Base-by-base conservation (phyloP, 1,284 basidiomycete genomes). In the Sporisorium sorghi region DNA sequence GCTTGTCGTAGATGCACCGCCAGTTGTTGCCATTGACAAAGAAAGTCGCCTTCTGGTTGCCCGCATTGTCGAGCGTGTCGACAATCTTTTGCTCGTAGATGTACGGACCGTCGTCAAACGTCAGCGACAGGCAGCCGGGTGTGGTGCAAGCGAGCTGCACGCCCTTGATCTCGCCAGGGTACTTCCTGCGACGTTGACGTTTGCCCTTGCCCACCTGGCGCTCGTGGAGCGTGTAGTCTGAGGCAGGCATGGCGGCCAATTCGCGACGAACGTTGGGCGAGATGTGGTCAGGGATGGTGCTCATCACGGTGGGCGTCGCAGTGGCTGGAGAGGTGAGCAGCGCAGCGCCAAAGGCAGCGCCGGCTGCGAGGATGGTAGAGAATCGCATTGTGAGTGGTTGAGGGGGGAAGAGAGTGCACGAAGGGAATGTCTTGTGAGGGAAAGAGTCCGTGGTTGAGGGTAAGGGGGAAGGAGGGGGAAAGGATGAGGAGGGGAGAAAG, bases 1-100 rank as follows among this genome's bases (percentile, higher is more conserved):
- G 54, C 11, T 65, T 12, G 21, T 76, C 65, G 63, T 77, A 77
- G 60, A 79, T 75, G 65, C 77, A 76, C 17, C 65, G 54, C 35
- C 15, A 82, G 68, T 82, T 82, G 73, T 75, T 73, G 32, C 76
- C 77, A 59, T 82, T 82, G 54, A 82, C 77, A 21, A 82, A 80
- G 62, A 78, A 82, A 17, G 76, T 80, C 1, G 54, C 69, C 54
- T 76, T 79, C 21, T 62, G 54, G 30, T 63, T 59, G n/a, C 61
- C 61, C 11, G 54, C 63, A n/a, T 61, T 43, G 30, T 19, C 55
- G 33, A 79, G 46, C 19, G 57, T 55, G 56, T 79, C 37, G 54
- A 68, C 69, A 21, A 81, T 42, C 53, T 71, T 71, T 12, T 28
- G 26, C 40, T 73, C 50, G 37, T 48, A 61, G 0, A 10, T 44